Evolutionary conservation across 441 rosid genomes (phyloP).

Genomic region (Melastoma candidum): DNA sequence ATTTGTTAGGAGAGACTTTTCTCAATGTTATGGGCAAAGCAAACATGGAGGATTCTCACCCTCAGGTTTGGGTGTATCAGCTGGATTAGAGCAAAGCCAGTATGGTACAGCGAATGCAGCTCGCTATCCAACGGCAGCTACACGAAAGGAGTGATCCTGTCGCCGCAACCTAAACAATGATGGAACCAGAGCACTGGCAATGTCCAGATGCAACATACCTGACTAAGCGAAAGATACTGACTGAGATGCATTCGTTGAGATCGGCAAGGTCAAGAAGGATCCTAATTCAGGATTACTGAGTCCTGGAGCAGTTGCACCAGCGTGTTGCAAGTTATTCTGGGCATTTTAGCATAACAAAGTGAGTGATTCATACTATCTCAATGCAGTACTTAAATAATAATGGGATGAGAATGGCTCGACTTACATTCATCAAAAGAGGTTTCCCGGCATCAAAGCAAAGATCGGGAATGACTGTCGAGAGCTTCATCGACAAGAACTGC

Average conservation of each 20-base stretch:
- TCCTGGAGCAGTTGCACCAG: conserved; percentile 36
- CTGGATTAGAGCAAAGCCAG: conserved; percentile 56
- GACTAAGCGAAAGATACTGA: conserved; percentile 43
- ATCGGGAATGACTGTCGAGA: conserved; percentile 86
- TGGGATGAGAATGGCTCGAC: conserved; percentile 12
- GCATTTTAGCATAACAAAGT: conserved; percentile 33
- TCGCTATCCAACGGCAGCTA: conserved; percentile 57
- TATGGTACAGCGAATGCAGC: conserved; percentile 55
- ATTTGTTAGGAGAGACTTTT: conserved; percentile 4
- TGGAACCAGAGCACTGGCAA: not conserved
- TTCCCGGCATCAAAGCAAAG: conserved; percentile 61
- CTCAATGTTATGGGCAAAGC: conserved; percentile 31
- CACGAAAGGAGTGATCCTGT: not conserved
- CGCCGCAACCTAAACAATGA: not conserved
- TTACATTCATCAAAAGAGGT: conserved; percentile 78
- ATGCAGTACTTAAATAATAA: conserved; percentile 4
- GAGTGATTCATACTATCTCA: conserved; percentile 7
- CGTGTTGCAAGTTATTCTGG: conserved; percentile 34
- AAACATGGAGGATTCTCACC: not conserved
- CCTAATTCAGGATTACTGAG: conserved; percentile 28
- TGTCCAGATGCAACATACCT: conserved; percentile 26
- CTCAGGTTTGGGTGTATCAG: conserved; percentile 38
- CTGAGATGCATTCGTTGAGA: conserved; percentile 27
- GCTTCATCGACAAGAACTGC: conserved; percentile 97
- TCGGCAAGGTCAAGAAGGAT: conserved; percentile 29